A percentile compares a stretch with the other conserved stretches of the same genome.
These are phyloP conservation scores for Tripterygium wilfordii DNA, from an alignment of 177 flowering plant genomes.

Conservation along the genomic window DNA sequence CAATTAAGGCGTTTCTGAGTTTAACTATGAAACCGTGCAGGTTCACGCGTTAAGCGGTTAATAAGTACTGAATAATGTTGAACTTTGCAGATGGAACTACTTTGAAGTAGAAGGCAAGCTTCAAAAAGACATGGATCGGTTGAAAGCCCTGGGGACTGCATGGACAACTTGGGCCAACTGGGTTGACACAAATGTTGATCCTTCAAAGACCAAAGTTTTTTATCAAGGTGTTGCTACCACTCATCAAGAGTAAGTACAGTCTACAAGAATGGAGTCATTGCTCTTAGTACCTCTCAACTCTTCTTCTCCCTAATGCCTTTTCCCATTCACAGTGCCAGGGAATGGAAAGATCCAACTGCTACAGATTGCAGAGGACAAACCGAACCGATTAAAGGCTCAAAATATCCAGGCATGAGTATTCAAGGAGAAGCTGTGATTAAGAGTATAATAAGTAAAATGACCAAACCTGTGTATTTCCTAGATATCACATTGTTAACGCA, in stretches of 20 bases:
- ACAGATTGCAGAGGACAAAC: conserved; percentile 22
- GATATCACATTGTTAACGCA: no score
- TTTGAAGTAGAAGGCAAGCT: no score
- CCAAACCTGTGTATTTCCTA: no score
- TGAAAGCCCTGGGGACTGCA: conserved; percentile 26
- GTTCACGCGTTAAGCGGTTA: no score
- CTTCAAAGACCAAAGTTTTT: conserved; percentile 28
- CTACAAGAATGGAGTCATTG: no score
- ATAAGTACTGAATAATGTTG: no score
- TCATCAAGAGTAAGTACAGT: conserved; percentile 30
- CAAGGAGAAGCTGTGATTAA: no score
- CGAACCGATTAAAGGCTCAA: conserved; percentile 20
- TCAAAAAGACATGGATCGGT: conserved; percentile 27
- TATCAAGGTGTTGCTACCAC: conserved; percentile 35
- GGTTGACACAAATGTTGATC: conserved; percentile 36
- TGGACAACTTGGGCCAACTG: conserved; percentile 41
- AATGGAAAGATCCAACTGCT: conserved; percentile 12
- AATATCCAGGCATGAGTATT: conserved; percentile 17
- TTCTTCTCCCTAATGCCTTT: no score
- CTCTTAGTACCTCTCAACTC: no score
- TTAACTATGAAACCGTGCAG: no score
- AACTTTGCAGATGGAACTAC: conserved; percentile 46
- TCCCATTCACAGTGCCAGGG: conserved; percentile 9
- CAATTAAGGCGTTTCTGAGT: no score
- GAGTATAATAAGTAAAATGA: no score